These are phyloP conservation scores for Vicia faba DNA, from an alignment of 306 rosid species.

Conservation along the genomic window DNA sequence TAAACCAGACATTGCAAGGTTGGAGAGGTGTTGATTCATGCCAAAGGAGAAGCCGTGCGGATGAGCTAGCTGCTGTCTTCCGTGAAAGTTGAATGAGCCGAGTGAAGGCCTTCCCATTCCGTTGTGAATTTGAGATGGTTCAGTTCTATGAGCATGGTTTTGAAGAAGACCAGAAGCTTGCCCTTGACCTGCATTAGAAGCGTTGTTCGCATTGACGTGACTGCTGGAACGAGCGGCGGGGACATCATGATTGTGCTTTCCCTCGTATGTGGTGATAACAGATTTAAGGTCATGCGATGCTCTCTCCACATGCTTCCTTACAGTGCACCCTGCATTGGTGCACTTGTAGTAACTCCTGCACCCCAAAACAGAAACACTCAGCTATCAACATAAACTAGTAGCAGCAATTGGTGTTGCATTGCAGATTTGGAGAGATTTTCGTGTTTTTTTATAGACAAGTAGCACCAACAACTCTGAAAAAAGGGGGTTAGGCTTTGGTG, in stretches of 20 bases:
- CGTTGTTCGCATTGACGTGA: conserved; percentile 65
- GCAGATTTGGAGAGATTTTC: not conserved
- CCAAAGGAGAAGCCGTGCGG: conserved; percentile 70
- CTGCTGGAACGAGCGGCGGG: conserved; percentile 89
- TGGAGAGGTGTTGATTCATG: conserved; percentile 67
- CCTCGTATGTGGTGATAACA: conserved; percentile 92
- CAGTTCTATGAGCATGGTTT: conserved; percentile 60
- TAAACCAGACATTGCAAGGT: conserved; percentile 65
- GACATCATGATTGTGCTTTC: conserved; percentile 94
- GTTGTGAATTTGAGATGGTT: conserved; percentile 65
- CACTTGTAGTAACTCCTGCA: conserved; percentile 99
- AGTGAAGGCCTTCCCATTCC: conserved; percentile 62
- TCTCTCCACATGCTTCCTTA: conserved; percentile 97
- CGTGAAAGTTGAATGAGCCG: conserved; percentile 59
- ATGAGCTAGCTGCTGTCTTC: conserved; percentile 72
- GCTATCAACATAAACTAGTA: conserved; percentile 11
- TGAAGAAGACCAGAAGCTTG: conserved; percentile 58
- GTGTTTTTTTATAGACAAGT: not conserved
- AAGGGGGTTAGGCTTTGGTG: too few species aligned
- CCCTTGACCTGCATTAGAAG: conserved; percentile 39
- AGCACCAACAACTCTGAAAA: too few species aligned
- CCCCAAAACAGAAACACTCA: conserved; percentile 36
- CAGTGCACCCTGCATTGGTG: conserved; percentile 88
- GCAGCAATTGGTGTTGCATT: not conserved
- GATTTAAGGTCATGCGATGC: conserved; percentile 93